These are phyloP conservation scores for Zymoseptoria passerinii DNA, from an alignment of 2,329 filamentous ascomycete genomes.

Conservation along the genomic window DNA sequence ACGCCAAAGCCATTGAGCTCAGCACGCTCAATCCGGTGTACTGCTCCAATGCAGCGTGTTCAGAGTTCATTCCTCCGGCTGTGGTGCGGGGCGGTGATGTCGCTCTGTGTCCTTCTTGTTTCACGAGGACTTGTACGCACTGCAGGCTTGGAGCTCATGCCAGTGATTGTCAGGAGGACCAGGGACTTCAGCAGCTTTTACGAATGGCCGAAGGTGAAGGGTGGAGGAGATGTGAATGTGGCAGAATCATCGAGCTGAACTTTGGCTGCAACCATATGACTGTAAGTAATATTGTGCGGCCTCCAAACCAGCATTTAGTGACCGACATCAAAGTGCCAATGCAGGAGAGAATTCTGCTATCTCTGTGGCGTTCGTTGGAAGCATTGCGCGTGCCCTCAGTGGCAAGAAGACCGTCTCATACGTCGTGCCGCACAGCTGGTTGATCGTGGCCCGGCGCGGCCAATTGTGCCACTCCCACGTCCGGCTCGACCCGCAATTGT, in stretches of 20 bases:
- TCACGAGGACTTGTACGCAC: not conserved
- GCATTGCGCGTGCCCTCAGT: not conserved
- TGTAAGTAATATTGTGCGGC: not conserved
- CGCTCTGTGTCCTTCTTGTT: not conserved
- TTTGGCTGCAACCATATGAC: not conserved
- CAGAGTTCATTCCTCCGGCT: not conserved
- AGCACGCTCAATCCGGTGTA: not conserved
- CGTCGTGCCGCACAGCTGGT: not conserved
- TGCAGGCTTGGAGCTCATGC: not conserved
- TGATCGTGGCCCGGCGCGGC: not conserved
- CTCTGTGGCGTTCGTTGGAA: not conserved
- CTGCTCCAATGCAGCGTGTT: not conserved
- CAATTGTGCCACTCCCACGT: not conserved
- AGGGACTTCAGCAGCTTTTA: not conserved
- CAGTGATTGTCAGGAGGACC: not conserved
- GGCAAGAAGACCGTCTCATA: not conserved
- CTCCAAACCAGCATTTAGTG: not conserved
- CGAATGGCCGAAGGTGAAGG: not conserved
- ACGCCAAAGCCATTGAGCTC: not conserved
- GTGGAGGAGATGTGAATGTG: not conserved
- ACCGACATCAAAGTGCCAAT: not conserved
- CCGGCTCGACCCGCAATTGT: not conserved
- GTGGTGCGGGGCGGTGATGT: not conserved
- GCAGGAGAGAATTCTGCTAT: not conserved
- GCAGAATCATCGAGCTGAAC: not conserved